Conservation (phyloP, 139 green algal genomes). For the Dunaliella sp. region DNA sequence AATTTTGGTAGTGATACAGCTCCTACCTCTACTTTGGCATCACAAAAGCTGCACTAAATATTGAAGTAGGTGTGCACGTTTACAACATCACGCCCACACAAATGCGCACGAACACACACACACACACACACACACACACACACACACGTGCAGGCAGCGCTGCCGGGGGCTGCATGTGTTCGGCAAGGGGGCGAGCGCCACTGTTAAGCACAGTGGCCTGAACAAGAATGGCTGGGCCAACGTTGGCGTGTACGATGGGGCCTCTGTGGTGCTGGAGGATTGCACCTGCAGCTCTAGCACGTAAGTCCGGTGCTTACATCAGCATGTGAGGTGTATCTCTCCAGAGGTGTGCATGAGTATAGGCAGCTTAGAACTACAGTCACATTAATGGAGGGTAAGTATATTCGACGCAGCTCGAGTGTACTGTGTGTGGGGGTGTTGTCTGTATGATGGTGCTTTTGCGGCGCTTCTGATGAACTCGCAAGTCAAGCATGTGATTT, state of each 20-base stretch:
- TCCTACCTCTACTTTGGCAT: too few species aligned
- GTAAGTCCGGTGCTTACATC: background rate
- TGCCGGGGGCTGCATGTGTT: background rate
- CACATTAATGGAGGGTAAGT: too few species aligned
- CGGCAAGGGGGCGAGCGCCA: background rate
- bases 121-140: background rate
- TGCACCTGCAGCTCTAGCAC: background rate
- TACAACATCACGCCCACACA: background rate
- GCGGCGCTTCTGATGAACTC: too few species aligned
- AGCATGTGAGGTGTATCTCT: background rate
- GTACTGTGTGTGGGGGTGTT: slow-evolving; percentile 7
- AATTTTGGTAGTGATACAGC: too few species aligned
- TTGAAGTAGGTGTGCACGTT: too few species aligned
- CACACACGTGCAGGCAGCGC: background rate
- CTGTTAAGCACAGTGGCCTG: background rate
- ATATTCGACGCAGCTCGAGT: background rate
- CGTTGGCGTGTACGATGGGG: background rate
- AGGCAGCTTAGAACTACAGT: too few species aligned
- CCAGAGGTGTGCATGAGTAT: background rate
- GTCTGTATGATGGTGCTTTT: background rate
- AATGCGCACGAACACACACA: background rate
- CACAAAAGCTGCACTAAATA: too few species aligned
- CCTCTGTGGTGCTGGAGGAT: background rate
- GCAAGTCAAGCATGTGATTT: too few species aligned
- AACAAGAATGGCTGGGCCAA: background rate